Conservation (phyloP, 1,284 basidiomycete species). For the Neonothopanus nambi region DNA sequence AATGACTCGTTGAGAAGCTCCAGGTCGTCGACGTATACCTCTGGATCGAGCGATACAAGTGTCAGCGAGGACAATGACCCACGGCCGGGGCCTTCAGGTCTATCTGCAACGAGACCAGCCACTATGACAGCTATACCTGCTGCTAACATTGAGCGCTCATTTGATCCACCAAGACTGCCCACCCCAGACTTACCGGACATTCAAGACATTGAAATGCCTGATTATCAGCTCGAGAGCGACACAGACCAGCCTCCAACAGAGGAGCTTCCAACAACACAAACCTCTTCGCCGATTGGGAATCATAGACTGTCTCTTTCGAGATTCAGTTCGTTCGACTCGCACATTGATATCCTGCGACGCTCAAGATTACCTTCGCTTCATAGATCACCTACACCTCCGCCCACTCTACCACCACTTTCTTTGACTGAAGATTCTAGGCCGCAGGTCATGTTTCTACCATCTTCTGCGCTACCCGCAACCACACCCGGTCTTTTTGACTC, state of each 20-base stretch:
- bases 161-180: conserved; percentile 37
- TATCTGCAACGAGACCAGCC: conserved; percentile 22
- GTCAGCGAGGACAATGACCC: conserved; percentile 11
- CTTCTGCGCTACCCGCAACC: neutral
- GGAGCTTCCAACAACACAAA: neutral
- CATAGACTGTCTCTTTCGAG: conserved; percentile 50
- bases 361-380: conserved; percentile 30
- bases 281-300: conserved; percentile 31
- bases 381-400: conserved; percentile 29
- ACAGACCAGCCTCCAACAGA: conserved; percentile 4
- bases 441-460: neutral
- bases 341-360: conserved; percentile 46
- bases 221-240: conserved; percentile 28
- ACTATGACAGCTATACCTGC: neutral
- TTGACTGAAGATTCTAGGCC: conserved; percentile 16
- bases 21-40: conserved; percentile 29
- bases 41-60: conserved; percentile 22
- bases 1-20: conserved; percentile 28
- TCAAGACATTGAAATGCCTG: conserved; percentile 50
- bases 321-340: conserved; percentile 51
- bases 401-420: conserved; percentile 36
- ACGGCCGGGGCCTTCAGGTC: conserved; percentile 14
- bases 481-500: neutral
- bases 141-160: neutral
- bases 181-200: conserved; percentile 34